Percentiles rank a stretch among this genome's conserved stretches.
Evolutionary conservation across 495 filamentous ascomycete genomes (phyloP).

Genomic region (Aspergillus sclerotioniger): DNA sequence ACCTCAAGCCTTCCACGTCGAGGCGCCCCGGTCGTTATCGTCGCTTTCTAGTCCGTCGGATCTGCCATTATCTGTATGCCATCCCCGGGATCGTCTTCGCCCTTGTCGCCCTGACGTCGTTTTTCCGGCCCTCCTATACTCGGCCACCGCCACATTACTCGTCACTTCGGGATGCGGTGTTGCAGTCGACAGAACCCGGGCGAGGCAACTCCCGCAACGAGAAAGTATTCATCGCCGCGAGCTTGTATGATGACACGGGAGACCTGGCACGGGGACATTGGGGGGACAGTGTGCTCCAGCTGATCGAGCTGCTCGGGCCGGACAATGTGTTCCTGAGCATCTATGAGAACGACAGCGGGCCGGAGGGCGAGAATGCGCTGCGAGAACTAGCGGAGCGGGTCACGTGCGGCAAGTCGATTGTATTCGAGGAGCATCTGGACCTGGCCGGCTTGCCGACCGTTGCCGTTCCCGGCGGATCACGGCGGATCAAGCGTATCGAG

Average conservation of each 20-base stretch:
- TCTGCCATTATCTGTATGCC: conserved; percentile 61
- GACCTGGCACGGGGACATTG: conserved; percentile 61
- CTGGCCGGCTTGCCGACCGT: conserved; percentile 52
- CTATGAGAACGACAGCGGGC: conserved; percentile 72
- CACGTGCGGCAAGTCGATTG: conserved; percentile 51
- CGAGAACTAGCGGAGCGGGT: conserved; percentile 40
- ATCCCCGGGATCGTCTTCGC: conserved; percentile 66
- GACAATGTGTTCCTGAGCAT: conserved; percentile 51
- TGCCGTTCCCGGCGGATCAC: conserved; percentile 58
- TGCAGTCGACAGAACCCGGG: conserved; percentile 40
- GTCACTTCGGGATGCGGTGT: conserved; percentile 35
- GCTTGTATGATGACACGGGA: conserved; percentile 63
- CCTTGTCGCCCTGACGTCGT: conserved; percentile 50
- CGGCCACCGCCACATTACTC: conserved; percentile 50
- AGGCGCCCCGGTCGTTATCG: conserved; percentile 29
- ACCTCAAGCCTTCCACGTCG: conserved; percentile 30
- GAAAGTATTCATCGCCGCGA: conserved; percentile 74
- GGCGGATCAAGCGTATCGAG: conserved; percentile 66
- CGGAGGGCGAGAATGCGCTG: conserved; percentile 43
- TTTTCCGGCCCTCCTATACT: conserved; percentile 62
- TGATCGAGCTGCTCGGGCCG: conserved; percentile 61
- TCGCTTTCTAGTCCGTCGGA: conserved; percentile 48
- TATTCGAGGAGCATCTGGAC: conserved; percentile 55
- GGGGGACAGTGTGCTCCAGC: conserved; percentile 59
- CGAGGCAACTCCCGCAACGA: conserved; percentile 62